Conservation (phyloP, 768 basidiomycete species). For the Trametes maxima region DNA sequence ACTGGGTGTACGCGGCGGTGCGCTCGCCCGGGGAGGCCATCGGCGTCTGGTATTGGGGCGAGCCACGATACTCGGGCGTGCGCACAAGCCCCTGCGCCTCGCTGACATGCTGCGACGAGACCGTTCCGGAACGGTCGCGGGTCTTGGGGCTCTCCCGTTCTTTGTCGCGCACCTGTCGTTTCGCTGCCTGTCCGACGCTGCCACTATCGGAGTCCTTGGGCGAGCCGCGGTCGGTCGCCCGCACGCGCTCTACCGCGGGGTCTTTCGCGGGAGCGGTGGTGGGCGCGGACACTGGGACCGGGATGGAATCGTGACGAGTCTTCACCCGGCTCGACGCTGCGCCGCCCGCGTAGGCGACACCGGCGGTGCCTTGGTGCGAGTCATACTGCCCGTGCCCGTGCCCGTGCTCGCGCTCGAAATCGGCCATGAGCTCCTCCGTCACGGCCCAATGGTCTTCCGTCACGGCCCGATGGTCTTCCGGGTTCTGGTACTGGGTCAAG, state of each 20-base stretch:
- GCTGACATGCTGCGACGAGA: constrained; percentile 42
- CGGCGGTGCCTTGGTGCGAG: constrained; percentile 40
- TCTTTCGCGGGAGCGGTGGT: constrained; percentile 36
- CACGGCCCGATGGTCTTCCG: constrained; percentile 66
- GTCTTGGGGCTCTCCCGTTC: constrained; percentile 39
- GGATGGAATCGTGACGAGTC: constrained; percentile 30
- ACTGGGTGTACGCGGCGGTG: constrained; percentile 48
- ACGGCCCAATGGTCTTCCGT: constrained; percentile 68
- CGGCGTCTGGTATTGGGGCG: constrained; percentile 47
- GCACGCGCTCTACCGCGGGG: constrained; percentile 56
- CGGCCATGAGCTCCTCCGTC: constrained; percentile 69
- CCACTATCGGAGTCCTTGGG: constrained; percentile 53
- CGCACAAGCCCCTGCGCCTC: constrained; percentile 29
- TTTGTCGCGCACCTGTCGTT: constrained; percentile 29
- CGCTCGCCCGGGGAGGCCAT: constrained; percentile 51
- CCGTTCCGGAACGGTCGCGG: constrained; percentile 34
- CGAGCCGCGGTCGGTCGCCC: constrained; percentile 53
- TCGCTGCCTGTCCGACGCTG: constrained; percentile 23
- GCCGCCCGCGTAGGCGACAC: constrained; percentile 51
- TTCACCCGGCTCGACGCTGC: constrained; percentile 41
- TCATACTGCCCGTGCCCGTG: constrained; percentile 51
- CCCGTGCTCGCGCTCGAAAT: constrained; percentile 74
- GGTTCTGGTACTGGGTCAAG: constrained; percentile 53
- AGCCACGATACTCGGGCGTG: constrained; percentile 52
- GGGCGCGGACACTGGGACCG: constrained; percentile 46